phyloP scores from a whole-genome alignment of 345 rosid genomes.

The Turnera subulata region DNA sequence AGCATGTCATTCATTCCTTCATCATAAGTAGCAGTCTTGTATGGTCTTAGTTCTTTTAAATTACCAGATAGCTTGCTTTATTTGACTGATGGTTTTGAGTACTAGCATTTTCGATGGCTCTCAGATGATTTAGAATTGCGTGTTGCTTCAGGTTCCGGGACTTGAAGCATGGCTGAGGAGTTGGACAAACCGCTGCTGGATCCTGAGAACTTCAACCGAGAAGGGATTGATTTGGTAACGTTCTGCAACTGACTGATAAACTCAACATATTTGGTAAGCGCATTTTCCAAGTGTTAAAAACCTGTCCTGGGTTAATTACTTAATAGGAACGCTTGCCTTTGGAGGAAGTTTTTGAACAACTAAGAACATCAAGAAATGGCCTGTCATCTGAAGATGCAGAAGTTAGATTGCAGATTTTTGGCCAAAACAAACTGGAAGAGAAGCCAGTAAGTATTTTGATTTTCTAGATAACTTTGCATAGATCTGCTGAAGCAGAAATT shows the following conservation, averaged over 20 bases:
- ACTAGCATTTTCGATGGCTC: too few species aligned
- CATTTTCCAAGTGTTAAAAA: neutral
- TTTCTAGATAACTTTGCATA: neutral
- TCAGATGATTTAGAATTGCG: too few species aligned
- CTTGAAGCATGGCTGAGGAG: conserved; percentile 58
- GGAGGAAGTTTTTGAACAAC: conserved; percentile 75
- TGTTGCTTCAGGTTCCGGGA: conserved; percentile 10
- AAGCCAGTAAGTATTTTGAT: conserved; percentile 47
- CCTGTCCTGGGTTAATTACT: neutral
- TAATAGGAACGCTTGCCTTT: conserved; percentile 67
- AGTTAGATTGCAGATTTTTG: conserved; percentile 61
- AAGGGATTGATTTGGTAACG: conserved; percentile 72
- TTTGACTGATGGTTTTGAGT: too few species aligned
- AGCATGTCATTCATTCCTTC: too few species aligned
- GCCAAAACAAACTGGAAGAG: conserved; percentile 76
- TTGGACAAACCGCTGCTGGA: conserved; percentile 67
- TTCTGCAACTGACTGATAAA: neutral
- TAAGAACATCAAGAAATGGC: conserved; percentile 58
- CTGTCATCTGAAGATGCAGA: conserved; percentile 83
- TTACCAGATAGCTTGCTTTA: too few species aligned
- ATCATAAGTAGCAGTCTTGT: too few species aligned
- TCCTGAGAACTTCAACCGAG: conserved; percentile 54
- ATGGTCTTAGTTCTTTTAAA: too few species aligned
- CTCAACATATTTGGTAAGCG: neutral
- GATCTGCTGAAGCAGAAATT: neutral